Percentiles rank a stretch among this genome's conserved stretches.
phyloP scores from a whole-genome alignment of 1,284 basidiomycete genomes.

The Microbotryum intermedium region DNA sequence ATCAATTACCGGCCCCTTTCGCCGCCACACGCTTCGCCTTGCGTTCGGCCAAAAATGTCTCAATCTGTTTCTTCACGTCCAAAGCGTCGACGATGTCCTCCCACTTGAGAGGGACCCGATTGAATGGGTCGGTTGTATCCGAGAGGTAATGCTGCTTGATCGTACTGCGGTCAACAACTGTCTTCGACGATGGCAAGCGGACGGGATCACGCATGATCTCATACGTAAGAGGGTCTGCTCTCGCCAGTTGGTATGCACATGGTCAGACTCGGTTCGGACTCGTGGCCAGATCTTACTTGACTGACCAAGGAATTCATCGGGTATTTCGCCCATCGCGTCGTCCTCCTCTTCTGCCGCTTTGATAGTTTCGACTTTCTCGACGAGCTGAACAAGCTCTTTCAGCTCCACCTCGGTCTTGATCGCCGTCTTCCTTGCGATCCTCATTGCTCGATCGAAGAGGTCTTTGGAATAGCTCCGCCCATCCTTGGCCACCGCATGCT shows the following conservation, averaged over 20 bases:
- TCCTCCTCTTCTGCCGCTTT: slow-evolving; percentile 68
- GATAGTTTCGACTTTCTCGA: slow-evolving; percentile 73
- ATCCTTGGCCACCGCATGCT: slow-evolving; percentile 82
- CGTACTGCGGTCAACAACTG: slow-evolving; percentile 77
- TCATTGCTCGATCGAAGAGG: slow-evolving; percentile 71
- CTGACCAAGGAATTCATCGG: slow-evolving; percentile 86
- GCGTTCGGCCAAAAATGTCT: slow-evolving; percentile 18
- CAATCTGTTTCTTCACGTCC: slow-evolving; percentile 26
- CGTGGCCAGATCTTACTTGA: too few relatives aligned
- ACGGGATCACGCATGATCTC: slow-evolving; percentile 96
- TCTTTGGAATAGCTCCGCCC: slow-evolving; percentile 82
- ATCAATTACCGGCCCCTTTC: not conserved
- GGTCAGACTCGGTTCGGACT: too few relatives aligned
- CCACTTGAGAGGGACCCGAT: slow-evolving; percentile 41
- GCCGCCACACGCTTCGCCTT: slow-evolving; percentile 1
- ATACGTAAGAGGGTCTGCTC: slow-evolving; percentile 77
- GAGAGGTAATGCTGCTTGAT: slow-evolving; percentile 84
- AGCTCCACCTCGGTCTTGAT: slow-evolving; percentile 79
- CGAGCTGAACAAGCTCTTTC: slow-evolving; percentile 60
- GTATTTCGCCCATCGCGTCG: slow-evolving; percentile 85
- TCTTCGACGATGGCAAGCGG: slow-evolving; percentile 71
- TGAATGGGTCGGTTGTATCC: slow-evolving; percentile 57
- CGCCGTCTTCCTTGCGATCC: slow-evolving; percentile 55
- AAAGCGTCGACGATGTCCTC: slow-evolving; percentile 37
- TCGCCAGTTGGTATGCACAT: slow-evolving; percentile 29